A percentile compares a stretch with the other conserved stretches of the same genome.
These are phyloP conservation scores for Metarhizium robertsii DNA, from an alignment of 2,329 filamentous ascomycete genomes.

Conservation along the genomic window DNA sequence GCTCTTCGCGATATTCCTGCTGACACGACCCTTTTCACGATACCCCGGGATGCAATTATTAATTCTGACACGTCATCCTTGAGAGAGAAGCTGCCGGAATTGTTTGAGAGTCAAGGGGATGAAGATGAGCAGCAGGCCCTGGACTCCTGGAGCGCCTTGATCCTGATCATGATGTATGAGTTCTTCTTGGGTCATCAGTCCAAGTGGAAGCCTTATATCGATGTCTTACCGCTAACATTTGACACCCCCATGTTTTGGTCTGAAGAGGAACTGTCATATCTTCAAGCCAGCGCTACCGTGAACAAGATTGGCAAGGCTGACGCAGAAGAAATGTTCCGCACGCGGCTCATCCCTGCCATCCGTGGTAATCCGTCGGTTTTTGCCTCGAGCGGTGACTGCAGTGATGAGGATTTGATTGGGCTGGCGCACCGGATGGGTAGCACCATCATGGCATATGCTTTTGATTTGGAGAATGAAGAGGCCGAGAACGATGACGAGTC, in stretches of 20 bases:
- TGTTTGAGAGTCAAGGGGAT: conserved; percentile 34
- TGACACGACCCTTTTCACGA: conserved; percentile 71
- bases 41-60: conserved; percentile 64
- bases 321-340: conserved; percentile 60
- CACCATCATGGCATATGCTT: conserved; percentile 87
- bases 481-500: conserved; percentile 49
- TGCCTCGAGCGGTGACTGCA: conserved; percentile 19
- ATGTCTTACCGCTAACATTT: conserved; percentile 61
- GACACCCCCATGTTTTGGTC: conserved; percentile 90
- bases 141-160: conserved; percentile 50
- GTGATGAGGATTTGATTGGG: conserved; percentile 35
- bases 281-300: conserved; percentile 70
- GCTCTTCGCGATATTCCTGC: conserved; percentile 59
- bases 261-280: conserved; percentile 54
- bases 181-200: conserved; percentile 49
- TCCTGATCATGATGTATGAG: conserved; percentile 77
- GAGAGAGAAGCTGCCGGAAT: conserved; percentile 42
- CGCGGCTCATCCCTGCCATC: conserved; percentile 41
- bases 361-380: conserved; percentile 37
- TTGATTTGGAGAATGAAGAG: conserved; percentile 60
- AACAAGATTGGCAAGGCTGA: conserved; percentile 65
- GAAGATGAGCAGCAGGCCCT: conserved; percentile 27
- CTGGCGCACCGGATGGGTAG: conserved; percentile 75
- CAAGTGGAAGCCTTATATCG: conserved; percentile 69
- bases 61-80: conserved; percentile 64